These are phyloP conservation scores for Nicotiana undulata DNA, from an alignment of 257 asterid genomes.

Conservation along the genomic window DNA sequence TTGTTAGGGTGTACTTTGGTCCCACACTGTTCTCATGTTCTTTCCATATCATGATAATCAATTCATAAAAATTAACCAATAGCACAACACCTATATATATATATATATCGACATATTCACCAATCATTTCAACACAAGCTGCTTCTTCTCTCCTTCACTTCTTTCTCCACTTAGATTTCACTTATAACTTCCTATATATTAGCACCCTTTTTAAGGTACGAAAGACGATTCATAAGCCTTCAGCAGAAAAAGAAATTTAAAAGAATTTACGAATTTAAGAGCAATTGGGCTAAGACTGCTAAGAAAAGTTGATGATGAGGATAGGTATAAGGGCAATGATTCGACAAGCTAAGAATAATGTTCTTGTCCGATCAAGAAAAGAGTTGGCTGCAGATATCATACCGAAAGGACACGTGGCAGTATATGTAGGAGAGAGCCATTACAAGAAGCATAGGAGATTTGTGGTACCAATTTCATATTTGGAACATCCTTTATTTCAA, in stretches of 20 bases:
- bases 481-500: slow-evolving; percentile 11
- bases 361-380: background rate
- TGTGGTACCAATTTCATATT: slow-evolving; percentile 10
- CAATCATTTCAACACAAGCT: background rate
- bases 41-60: background rate
- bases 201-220: too few relatives aligned
- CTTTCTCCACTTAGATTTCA: background rate
- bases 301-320: background rate
- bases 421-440: slow-evolving; percentile 12
- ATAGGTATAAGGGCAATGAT: background rate
- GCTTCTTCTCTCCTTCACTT: background rate
- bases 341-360: background rate
- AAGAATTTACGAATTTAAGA: too few relatives aligned
- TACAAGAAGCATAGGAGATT: slow-evolving; percentile 7
- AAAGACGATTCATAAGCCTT: too few relatives aligned
- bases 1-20: background rate
- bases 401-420: background rate
- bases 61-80: background rate
- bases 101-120: background rate
- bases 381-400: background rate
- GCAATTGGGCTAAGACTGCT: too few relatives aligned
- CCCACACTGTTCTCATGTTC: background rate
- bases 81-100: background rate
- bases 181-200: background rate
- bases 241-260: too few relatives aligned